These are phyloP conservation scores for Mercurialis annua DNA, from an alignment of 345 rosid species.

Conservation along the genomic window DNA sequence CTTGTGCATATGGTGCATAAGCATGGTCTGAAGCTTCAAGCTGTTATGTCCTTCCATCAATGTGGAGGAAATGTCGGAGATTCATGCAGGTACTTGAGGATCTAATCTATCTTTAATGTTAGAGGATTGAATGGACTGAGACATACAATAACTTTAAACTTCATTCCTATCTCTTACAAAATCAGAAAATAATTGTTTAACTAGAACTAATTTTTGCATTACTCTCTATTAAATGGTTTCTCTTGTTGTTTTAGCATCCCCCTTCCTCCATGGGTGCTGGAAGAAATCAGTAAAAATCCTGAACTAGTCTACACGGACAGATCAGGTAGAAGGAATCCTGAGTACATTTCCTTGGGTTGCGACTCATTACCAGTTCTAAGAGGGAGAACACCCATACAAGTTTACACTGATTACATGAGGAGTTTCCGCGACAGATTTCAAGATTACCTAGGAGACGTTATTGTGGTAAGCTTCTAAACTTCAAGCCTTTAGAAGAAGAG, in stretches of 20 bases:
- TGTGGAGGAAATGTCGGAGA: slow-evolving; percentile 99
- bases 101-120: background rate
- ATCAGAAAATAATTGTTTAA: background rate
- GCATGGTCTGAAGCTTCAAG: slow-evolving; percentile 85
- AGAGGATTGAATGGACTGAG: background rate
- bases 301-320: slow-evolving; percentile 92
- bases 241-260: slow-evolving; percentile 58
- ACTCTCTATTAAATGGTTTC: background rate
- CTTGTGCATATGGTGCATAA: slow-evolving; percentile 79
- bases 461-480: slow-evolving; percentile 54
- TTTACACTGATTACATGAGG: slow-evolving; percentile 86
- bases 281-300: slow-evolving; percentile 82
- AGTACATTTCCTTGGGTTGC: slow-evolving; percentile 91
- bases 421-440: slow-evolving; percentile 81
- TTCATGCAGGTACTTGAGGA: slow-evolving; percentile 73
- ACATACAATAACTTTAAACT: background rate
- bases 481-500: background rate
- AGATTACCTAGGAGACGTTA: slow-evolving; percentile 60
- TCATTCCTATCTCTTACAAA: background rate
- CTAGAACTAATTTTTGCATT: background rate
- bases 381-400: slow-evolving; percentile 95
- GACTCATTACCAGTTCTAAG: slow-evolving; percentile 68
- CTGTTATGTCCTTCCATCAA: slow-evolving; percentile 97
- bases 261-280: slow-evolving; percentile 94
- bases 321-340: slow-evolving; percentile 86